Conservation (phyloP, 2,329 filamentous ascomycete genomes). For the Aspergillus novoparasiticus region DNA sequence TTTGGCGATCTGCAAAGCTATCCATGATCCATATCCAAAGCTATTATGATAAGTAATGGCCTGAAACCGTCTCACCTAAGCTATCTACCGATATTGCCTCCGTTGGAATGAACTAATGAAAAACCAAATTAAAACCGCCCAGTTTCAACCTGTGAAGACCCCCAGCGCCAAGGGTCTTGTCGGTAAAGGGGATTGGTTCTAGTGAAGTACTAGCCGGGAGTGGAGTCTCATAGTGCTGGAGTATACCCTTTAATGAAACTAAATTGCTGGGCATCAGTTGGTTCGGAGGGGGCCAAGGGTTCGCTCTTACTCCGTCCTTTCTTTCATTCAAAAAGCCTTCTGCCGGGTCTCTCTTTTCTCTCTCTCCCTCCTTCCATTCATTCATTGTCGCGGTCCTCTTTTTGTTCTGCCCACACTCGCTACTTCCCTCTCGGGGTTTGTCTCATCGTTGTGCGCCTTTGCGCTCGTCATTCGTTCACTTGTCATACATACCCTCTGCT, state of each 20-base stretch:
- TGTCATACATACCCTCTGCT: slow-evolving; percentile 3
- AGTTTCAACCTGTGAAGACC: neutral
- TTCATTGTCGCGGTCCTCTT: slow-evolving; percentile 6
- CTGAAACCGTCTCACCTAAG: neutral
- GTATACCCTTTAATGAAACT: slow-evolving; percentile 6
- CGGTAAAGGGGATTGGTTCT: slow-evolving; percentile 2
- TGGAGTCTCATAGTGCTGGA: neutral
- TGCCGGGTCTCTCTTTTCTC: neutral
- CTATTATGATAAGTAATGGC: neutral
- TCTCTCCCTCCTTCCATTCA: slow-evolving; percentile 10
- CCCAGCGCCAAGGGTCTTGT: slow-evolving; percentile 2
- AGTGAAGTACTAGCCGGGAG: neutral
- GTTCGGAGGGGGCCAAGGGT: neutral
- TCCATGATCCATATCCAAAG: neutral
- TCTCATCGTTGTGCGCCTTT: slow-evolving; percentile 1
- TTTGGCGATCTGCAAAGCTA: neutral
- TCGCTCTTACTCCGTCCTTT: neutral
- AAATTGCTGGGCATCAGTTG: slow-evolving; percentile 1
- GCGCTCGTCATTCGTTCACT: slow-evolving; percentile 25
- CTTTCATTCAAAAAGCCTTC: neutral
- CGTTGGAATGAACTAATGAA: neutral
- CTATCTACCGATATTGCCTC: neutral
- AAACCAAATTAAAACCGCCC: neutral
- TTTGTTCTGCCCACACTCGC: slow-evolving; percentile 20
- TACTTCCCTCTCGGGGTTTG: slow-evolving; percentile 10